Evolutionary conservation across 2,329 filamentous ascomycete species (phyloP).

Genomic region (Alternaria gansuensis): DNA sequence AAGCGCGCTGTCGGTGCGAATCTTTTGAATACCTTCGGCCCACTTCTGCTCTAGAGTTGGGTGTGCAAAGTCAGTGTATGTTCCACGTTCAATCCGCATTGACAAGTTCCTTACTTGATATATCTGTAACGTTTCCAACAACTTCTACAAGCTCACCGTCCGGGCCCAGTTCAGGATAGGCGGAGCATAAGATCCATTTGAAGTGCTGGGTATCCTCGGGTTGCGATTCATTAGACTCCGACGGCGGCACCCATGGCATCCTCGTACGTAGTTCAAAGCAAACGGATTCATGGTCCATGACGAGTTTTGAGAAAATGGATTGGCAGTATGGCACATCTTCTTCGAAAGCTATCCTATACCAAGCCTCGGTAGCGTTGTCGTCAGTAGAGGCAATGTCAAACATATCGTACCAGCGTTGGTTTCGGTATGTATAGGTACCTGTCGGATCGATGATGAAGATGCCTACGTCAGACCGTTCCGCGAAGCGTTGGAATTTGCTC

Average conservation of each 20-base stretch:
- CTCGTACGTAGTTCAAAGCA: conserved; percentile 52
- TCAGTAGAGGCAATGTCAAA: conserved; percentile 33
- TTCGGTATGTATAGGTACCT: conserved; percentile 53
- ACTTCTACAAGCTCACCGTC: conserved; percentile 42
- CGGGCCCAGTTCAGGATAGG: conserved; percentile 37
- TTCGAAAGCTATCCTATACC: conserved; percentile 38
- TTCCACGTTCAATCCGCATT: not conserved
- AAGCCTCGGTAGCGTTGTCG: conserved; percentile 29
- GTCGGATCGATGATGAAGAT: conserved; percentile 53
- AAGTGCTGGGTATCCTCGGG: conserved; percentile 27
- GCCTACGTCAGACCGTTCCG: conserved; percentile 52
- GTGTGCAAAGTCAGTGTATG: not conserved
- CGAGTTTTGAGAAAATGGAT: conserved; percentile 42
- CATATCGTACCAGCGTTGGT: conserved; percentile 53
- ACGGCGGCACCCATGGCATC: conserved; percentile 47
- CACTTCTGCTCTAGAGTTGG: conserved; percentile 42
- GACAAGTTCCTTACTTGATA: conserved; percentile 28
- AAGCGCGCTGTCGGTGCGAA: conserved; percentile 41
- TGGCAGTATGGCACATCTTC: conserved; percentile 50
- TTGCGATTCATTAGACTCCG: conserved; percentile 24
- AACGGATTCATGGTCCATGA: conserved; percentile 45
- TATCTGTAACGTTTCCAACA: conserved; percentile 51
- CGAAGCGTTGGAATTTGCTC: conserved; percentile 52
- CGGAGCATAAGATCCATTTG: conserved; percentile 45
- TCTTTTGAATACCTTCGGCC: conserved; percentile 47